Evolutionary conservation across 108 stramenopile genomes (phyloP), one percentile per base, ranked within the genome.

Genomic region (Pinguiococcus pyrenoidosus): DNA sequence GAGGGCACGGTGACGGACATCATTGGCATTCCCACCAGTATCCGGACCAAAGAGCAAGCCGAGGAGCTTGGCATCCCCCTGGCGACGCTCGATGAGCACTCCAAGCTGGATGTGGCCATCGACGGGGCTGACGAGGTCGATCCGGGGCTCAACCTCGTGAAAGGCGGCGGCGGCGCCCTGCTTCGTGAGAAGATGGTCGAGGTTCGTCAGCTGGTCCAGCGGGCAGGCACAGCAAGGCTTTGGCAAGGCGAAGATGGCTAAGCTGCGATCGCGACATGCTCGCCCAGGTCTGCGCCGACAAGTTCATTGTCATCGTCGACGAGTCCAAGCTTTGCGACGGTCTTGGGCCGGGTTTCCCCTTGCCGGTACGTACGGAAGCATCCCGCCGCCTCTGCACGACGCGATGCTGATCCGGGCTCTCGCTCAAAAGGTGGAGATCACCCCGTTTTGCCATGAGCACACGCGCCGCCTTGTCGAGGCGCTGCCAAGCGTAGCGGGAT

Each of bases 121-220:
- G 96, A 99, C 76, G 96, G 93, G 18, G 93, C 96, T 21, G 93
- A 96, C 59, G 85, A 89, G 59, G 93, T 94, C 18, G 93, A 96
- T 68, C 84, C 81, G 7, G 77, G 76, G 24, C 69, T 96, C 29
- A 91, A 94, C 70, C 72, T 89, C 44, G 89, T 94, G 47, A 99
- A 99, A 78, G 95, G 95, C 46, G 87, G 90, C 14, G 93, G 93
- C 29, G 93, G 93, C 16, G 90, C 90, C 5, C 62, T 92, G 10
- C 66, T 96, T 28, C 77, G 90, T 5, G 93, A 95, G 73, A 96
- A 96, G 66, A 95, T 94, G 84, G 91, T 93, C 42, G 91, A 89
- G 66, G 62, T 75, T 18, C 56, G 73, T 39, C 49, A 12, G n/a
- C n/a, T n/a, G n/a, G n/a, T n/a, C n/a, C n/a, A n/a, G n/a, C n/a